Base-by-base conservation (phyloP, 2,329 filamentous ascomycete species). In the Thelonectria olida region DNA sequence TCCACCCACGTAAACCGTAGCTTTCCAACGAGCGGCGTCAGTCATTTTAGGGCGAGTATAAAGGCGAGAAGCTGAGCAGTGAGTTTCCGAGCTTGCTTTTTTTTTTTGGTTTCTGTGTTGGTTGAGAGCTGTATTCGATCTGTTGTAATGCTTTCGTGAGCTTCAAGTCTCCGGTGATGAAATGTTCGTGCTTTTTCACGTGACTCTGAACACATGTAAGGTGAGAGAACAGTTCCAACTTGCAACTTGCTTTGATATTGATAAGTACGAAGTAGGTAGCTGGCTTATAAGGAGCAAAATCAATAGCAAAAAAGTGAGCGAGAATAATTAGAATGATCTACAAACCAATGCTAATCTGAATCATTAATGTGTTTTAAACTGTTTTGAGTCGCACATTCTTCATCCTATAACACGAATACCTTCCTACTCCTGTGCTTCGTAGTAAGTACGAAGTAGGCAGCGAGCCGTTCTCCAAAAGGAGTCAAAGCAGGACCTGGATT, bases 1-100 rank as follows among this genome's bases (percentile, higher is more conserved):
- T 28, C 95, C 95, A 65, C 94, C 94, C 52, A 99, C 92, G 75
- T 96, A 96, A 64, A 99, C 85, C 10, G 96, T 99, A 45, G 92
- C 89, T 79, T 97, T 97, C 79, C 95, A 90, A 64, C 95, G 89
- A 51, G 91, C 82, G 54, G 90, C 83, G 76, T 97, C 93, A 28
- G 92, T 89, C 92, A 97, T 97, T 61, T 58, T 72, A 50, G 48
- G 27, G 34, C 22, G 34, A 41, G 7, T 8, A 27, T 19, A 31
- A 41, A 8, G 57, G 42, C 12, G 17, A 27, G 42, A 3, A 27
- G 5, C 10, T 5, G 22, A 25, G 17, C 22, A 53, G 36, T 53
- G 50, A 53, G 17, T 13, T 34, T n/a, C n/a, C 4, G 2, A 34
- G 31, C 12, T 34, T 15, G 31, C 13, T 25, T 13, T n/a, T 20